phyloP scores from a whole-genome alignment of 2,329 filamentous ascomycete genomes.

The Trichoderma brevicompactum region DNA sequence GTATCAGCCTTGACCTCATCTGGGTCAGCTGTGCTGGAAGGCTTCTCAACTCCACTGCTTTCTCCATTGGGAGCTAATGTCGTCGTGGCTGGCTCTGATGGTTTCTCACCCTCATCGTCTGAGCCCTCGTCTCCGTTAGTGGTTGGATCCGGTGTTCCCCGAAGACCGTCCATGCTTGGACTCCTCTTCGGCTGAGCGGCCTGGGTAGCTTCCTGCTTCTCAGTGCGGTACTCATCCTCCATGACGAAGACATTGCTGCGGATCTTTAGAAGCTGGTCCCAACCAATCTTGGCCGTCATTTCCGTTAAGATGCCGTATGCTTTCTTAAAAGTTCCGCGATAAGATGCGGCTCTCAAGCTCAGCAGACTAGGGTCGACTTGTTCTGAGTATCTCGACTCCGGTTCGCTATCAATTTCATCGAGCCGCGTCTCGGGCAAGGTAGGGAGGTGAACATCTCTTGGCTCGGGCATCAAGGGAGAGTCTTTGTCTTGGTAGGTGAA shows the following conservation, averaged over 20 bases:
- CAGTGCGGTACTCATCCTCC: conserved; percentile 96
- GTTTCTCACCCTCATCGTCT: conserved; percentile 43
- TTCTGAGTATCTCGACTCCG: conserved; percentile 78
- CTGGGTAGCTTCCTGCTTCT: conserved; percentile 68
- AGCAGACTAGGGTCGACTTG: conserved; percentile 85
- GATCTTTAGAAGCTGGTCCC: conserved; percentile 94
- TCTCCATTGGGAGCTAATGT: conserved; percentile 45
- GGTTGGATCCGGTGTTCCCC: conserved; percentile 67
- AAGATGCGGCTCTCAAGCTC: conserved; percentile 83
- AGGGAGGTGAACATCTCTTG: conserved; percentile 83
- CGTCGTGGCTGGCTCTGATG: conserved; percentile 39
- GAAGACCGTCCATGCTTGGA: conserved; percentile 78
- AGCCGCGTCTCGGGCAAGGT: conserved; percentile 86
- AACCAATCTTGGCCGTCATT: conserved; percentile 94
- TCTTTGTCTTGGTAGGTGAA: conserved; percentile 99
- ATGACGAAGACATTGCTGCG: conserved; percentile 98
- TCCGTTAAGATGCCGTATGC: conserved; percentile 94
- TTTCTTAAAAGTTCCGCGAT: conserved; percentile 94
- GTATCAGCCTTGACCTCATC: conserved; percentile 75
- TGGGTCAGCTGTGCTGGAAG: conserved; percentile 76
- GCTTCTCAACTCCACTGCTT: conserved; percentile 67
- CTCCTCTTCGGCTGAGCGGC: conserved; percentile 63
- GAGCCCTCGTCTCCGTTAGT: conserved; percentile 53
- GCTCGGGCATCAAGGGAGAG: conserved; percentile 90
- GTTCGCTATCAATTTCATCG: conserved; percentile 94